Percentiles rank a stretch among this genome's conserved stretches.
Evolutionary conservation across 306 rosid species (phyloP).

Genomic region (Vachellia pachyceras): DNA sequence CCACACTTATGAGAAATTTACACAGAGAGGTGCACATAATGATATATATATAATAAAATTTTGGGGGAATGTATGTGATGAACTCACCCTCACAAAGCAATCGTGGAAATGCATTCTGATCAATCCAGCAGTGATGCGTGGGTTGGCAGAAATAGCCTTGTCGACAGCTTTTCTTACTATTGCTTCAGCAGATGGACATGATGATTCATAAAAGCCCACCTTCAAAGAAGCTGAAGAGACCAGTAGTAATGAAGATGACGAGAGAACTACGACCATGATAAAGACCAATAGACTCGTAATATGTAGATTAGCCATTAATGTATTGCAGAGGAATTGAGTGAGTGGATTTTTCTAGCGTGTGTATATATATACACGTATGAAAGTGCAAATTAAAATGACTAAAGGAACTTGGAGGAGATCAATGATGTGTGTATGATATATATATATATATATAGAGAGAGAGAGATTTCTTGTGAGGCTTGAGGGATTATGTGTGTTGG

Average conservation of each 20-base stretch:
- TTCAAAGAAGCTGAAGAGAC: background rate
- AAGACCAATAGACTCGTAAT: background rate
- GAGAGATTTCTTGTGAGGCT: background rate
- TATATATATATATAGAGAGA: background rate
- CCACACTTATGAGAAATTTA: background rate
- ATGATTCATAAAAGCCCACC: background rate
- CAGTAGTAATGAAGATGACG: background rate
- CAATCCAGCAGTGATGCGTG: background rate
- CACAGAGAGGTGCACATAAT: no score
- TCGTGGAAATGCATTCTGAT: conserved; percentile 13
- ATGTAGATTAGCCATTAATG: background rate
- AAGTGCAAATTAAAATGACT: background rate
- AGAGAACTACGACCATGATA: background rate
- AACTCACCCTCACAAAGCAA: conserved; percentile 45
- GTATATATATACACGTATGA: no score
- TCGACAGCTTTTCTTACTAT: background rate
- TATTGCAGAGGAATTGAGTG: background rate
- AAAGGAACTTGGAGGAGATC: background rate
- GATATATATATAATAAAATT: background rate
- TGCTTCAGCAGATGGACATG: conserved; percentile 3
- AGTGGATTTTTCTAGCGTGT: background rate
- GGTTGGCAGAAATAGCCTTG: background rate
- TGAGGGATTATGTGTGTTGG: background rate
- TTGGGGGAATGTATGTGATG: background rate
- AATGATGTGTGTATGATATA: background rate